Percentiles rank a stretch among this genome's conserved stretches.
Conservation (phyloP, 2,329 filamentous ascomycete genomes). For the Sporothrix luriei region DNA sequence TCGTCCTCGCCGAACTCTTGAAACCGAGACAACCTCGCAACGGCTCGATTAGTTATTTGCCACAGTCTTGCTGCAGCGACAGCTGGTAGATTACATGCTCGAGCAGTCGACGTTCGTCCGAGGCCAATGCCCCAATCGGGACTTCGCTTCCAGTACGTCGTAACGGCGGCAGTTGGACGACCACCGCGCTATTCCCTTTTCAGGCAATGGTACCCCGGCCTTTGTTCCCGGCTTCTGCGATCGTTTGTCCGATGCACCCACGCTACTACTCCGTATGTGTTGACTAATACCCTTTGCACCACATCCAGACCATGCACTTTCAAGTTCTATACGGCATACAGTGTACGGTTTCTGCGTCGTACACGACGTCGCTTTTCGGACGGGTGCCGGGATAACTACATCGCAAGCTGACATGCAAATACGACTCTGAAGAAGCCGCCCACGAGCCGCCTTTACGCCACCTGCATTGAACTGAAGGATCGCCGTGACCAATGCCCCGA, state of each 20-base stretch:
- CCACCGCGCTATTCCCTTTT: neutral
- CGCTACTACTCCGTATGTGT: too few species aligned
- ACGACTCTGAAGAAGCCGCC: neutral
- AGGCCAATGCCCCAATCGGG: neutral
- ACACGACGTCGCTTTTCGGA: too few species aligned
- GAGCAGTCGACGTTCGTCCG: neutral
- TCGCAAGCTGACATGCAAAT: neutral
- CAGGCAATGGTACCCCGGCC: slow-evolving; percentile 17
- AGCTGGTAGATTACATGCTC: neutral
- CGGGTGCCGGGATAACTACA: too few species aligned
- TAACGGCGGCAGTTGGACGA: too few species aligned
- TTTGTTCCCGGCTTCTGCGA: neutral
- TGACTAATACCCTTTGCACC: neutral
- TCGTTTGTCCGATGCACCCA: neutral
- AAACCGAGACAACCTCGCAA: neutral
- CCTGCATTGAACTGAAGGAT: too few species aligned
- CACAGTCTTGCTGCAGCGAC: neutral
- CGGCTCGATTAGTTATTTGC: neutral
- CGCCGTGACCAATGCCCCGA: too few species aligned
- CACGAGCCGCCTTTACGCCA: too few species aligned
- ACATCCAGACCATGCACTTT: neutral
- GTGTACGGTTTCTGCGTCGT: neutral
- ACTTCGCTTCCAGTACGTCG: too few species aligned
- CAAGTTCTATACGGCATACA: neutral
- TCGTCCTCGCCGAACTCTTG: neutral